Evolutionary conservation across 345 rosid genomes (phyloP).

Genomic region (Eucalyptus sideroxylon): DNA sequence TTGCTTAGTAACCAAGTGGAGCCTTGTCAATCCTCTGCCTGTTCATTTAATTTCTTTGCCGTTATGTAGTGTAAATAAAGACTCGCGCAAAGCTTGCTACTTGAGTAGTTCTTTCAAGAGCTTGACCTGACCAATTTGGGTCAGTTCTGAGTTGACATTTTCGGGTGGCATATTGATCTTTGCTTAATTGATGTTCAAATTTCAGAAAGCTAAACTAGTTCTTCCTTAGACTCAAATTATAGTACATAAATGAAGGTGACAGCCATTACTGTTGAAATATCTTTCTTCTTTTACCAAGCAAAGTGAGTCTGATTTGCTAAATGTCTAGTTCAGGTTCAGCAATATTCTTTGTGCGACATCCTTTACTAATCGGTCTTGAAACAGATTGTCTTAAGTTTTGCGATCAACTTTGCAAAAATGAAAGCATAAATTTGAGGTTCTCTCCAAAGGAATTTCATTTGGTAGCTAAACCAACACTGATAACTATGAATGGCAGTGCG

Average conservation of each 20-base stretch:
- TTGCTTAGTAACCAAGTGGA: fast-evolving
- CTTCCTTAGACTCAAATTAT: no score
- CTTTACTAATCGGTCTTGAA: neutral
- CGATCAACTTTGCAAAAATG: neutral
- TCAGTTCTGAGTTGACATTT: no score
- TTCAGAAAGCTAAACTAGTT: neutral
- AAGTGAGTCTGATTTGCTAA: neutral
- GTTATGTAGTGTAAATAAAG: no score
- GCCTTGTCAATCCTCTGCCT: no score
- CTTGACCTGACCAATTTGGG: no score
- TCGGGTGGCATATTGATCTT: no score
- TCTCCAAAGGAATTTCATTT: neutral
- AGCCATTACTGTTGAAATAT: neutral
- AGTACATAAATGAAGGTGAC: neutral
- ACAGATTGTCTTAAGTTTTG: neutral
- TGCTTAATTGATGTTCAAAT: no score
- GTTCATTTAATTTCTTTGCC: no score
- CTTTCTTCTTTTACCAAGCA: neutral
- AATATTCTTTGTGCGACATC: neutral
- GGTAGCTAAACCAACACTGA: neutral
- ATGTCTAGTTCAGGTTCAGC: neutral
- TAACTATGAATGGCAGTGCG: fast-evolving
- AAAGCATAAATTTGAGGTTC: neutral
- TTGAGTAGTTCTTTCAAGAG: no score
- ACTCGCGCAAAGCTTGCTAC: no score